Evolutionary conservation across 345 rosid genomes (phyloP), one percentile per base, ranked within the genome.

Genomic region (Aegle marmelos): DNA sequence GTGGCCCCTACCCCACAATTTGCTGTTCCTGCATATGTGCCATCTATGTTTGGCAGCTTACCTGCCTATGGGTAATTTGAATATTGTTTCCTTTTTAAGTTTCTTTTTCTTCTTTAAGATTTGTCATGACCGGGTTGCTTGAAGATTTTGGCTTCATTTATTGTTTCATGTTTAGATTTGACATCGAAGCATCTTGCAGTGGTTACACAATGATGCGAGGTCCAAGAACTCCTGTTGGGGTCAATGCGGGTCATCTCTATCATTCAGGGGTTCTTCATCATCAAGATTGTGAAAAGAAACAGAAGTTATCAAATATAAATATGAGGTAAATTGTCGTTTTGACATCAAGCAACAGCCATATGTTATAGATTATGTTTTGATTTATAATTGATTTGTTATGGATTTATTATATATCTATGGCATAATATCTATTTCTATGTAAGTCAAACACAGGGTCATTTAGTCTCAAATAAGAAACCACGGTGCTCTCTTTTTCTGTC

Each of bases 1-100:
- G 71, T 80, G 81, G 53, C 81, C 61, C 85, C 86, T 22, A 25
- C 70, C 27, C 34, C 86, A 53, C 67, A 77, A 73, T 85, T 76
- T 58, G 36, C 78, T 16, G 60, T 50, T 80, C 82, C 86, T 14
- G 19, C 74, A 17, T 81, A 60, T 68, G 71, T 83, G 86, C 81
- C 83, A 36, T 33, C 80, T n/a, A 76, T 78, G 74, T 81, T 80
- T 76, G 79, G 83, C 14, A 68, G 78, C 39, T 56, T 77, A 76
- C 79, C 87, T 61, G 37, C 82, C 33, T 83, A 77, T 66, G 63
- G 87, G 91, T 85, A 77, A 67, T 72, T 76, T 74, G 6, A 41
- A 48, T 31, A 2, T 68, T 53, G 41, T 58, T 30, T 39, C 64
- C 60, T 2, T n/a, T 60, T 56, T 14, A 1, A 45, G 8, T 27